These are phyloP conservation scores for Panaeolus cyanescens DNA, from an alignment of 768 basidiomycete genomes.

Conservation along the genomic window DNA sequence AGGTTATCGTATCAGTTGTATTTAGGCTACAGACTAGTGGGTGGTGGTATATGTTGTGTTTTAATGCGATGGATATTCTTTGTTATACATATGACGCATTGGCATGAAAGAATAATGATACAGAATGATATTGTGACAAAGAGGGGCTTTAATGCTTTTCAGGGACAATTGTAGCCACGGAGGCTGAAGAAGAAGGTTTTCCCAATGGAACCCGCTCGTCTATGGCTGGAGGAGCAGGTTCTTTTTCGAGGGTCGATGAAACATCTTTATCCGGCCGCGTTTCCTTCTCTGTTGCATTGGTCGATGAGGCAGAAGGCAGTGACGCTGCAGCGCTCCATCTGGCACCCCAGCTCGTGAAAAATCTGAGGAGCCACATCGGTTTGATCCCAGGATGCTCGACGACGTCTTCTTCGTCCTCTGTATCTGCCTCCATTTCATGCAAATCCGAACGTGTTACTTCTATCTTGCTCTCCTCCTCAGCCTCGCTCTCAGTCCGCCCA, in stretches of 20 bases:
- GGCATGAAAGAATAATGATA: neutral
- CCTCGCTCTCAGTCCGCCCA: conserved; percentile 78
- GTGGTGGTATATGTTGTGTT: conserved; percentile 9
- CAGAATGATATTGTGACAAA: neutral
- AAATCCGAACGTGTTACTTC: conserved; percentile 7
- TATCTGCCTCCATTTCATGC: conserved; percentile 12
- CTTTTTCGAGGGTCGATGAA: neutral
- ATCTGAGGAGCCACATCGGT: conserved; percentile 75
- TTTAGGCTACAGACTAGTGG: conserved; percentile 12
- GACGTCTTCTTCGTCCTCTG: conserved; percentile 54
- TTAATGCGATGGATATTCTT: conserved; percentile 12
- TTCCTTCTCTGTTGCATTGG: neutral
- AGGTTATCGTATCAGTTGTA: conserved; percentile 7
- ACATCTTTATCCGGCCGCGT: neutral
- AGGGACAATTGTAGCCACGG: neutral
- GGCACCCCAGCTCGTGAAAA: conserved; percentile 79
- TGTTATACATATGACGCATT: neutral
- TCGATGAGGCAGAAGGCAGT: neutral
- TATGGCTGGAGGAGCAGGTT: neutral
- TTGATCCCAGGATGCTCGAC: conserved; percentile 61
- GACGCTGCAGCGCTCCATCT: conserved; percentile 49
- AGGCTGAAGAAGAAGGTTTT: neutral
- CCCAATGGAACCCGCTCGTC: neutral
- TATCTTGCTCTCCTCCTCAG: conserved; percentile 62
- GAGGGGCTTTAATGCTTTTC: neutral